Evolutionary conservation across 2,329 filamentous ascomycete species (phyloP).

Genomic region (Aspergillus sp.): DNA sequence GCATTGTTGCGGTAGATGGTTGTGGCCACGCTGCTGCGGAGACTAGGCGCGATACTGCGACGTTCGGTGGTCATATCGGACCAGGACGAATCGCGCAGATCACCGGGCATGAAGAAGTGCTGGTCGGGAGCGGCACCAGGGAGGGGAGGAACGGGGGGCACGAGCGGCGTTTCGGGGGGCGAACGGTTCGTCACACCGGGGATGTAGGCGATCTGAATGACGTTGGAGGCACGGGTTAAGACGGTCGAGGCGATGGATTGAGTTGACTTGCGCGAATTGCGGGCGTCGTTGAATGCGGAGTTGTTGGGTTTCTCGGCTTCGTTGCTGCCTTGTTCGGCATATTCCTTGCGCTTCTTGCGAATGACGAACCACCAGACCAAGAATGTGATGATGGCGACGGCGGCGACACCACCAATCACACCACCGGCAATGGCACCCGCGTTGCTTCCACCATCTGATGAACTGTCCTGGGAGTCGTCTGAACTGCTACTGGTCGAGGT

Average conservation of each 20-base stretch:
- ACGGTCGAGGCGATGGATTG: slow-evolving; percentile 95
- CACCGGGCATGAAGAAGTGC: slow-evolving; percentile 89
- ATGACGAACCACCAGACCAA: slow-evolving; percentile 85
- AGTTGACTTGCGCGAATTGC: slow-evolving; percentile 71
- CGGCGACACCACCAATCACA: slow-evolving; percentile 78
- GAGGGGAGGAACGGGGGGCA: slow-evolving; percentile 92
- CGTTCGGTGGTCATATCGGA: slow-evolving; percentile 65
- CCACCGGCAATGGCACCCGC: slow-evolving; percentile 87
- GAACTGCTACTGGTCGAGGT: slow-evolving; percentile 37
- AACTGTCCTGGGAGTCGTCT: slow-evolving; percentile 9
- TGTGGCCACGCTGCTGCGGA: slow-evolving; percentile 71
- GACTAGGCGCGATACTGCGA: slow-evolving; percentile 49
- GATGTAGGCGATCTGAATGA: slow-evolving; percentile 99
- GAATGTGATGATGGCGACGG: slow-evolving; percentile 71
- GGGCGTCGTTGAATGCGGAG: slow-evolving; percentile 48
- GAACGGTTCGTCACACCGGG: slow-evolving; percentile 94
- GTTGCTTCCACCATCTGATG: slow-evolving; percentile 55
- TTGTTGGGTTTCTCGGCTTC: slow-evolving; percentile 51
- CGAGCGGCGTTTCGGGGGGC: slow-evolving; percentile 76
- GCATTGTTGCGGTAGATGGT: slow-evolving; percentile 93
- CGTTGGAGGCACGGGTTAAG: slow-evolving; percentile 92
- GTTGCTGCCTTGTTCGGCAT: slow-evolving; percentile 51
- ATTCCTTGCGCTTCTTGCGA: slow-evolving; percentile 66
- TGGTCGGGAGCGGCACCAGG: slow-evolving; percentile 70
- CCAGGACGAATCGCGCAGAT: slow-evolving; percentile 87